Evolutionary conservation across 345 rosid genomes (phyloP).

Genomic region (Salix exigua): DNA sequence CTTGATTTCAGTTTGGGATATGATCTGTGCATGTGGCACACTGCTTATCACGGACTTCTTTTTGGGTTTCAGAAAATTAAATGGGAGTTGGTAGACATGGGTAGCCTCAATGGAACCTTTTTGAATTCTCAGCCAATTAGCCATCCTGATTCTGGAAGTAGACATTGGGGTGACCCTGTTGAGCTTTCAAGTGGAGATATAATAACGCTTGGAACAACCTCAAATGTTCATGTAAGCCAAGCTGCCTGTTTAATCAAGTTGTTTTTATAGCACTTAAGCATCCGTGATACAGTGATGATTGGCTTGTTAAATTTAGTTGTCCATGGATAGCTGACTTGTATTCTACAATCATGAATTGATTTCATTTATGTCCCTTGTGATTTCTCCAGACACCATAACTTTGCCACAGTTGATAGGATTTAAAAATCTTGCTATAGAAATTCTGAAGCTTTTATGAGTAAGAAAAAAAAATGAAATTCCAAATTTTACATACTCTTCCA

Average conservation of each 20-base stretch:
- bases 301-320: background rate
- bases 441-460: background rate
- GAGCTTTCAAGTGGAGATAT: constrained; percentile 80
- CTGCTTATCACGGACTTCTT: constrained; percentile 10
- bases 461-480: background rate
- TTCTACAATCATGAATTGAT: background rate
- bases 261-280: background rate
- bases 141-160: constrained; percentile 62
- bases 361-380: background rate
- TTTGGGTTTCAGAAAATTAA: constrained; percentile 63
- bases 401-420: background rate
- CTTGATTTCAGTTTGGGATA: constrained; percentile 16
- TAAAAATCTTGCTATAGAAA: background rate
- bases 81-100: constrained; percentile 98
- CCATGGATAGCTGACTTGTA: background rate
- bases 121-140: constrained; percentile 64
- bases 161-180: constrained; percentile 71
- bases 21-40: constrained; percentile 11
- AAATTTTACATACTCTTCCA: background rate
- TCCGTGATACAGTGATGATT: background rate
- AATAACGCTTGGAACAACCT: constrained; percentile 82
- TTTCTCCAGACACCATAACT: background rate
- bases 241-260: background rate
- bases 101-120: constrained; percentile 96
- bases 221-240: constrained; percentile 63